Conservation (phyloP, 2,329 filamentous ascomycete species). For the Penicillium sp. region DNA sequence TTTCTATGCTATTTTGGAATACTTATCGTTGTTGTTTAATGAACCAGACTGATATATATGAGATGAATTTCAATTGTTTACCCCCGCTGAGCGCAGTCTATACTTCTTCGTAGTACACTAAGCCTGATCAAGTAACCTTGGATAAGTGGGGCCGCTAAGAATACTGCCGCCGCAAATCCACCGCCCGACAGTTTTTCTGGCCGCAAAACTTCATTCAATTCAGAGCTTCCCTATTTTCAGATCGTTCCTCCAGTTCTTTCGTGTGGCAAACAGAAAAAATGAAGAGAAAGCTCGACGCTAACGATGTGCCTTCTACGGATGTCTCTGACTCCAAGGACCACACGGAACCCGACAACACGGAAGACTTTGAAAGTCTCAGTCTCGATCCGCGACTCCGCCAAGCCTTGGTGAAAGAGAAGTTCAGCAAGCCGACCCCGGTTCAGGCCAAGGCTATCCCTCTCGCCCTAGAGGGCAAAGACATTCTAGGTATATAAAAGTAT, state of each 20-base stretch:
- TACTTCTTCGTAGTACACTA: conserved; percentile 2
- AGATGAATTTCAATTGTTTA: background rate
- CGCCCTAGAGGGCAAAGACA: conserved; percentile 83
- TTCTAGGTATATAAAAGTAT: conserved; percentile 60
- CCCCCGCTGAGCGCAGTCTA: background rate
- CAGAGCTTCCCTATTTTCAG: background rate
- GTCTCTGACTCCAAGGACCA: conserved; percentile 31
- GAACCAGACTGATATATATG: background rate
- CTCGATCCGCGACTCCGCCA: conserved; percentile 86
- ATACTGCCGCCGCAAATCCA: conserved; percentile 36
- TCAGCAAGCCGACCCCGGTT: conserved; percentile 83
- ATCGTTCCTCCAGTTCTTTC: background rate
- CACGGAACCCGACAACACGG: conserved; percentile 44
- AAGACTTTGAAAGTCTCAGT: conserved; percentile 75
- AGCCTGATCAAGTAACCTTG: background rate
- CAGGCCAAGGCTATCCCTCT: conserved; percentile 88
- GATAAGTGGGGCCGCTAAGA: conserved; percentile 7
- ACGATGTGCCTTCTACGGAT: conserved; percentile 51
- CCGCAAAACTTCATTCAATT: conserved; percentile 36
- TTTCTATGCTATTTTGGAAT: background rate
- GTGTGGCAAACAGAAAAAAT: conserved; percentile 33
- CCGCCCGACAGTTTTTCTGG: conserved; percentile 39
- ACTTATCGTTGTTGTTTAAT: background rate
- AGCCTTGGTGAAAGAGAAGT: conserved; percentile 82
- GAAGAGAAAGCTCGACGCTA: conserved; percentile 57